These are phyloP conservation scores for Rachicladosporium sp. DNA, from an alignment of 2,329 filamentous ascomycete genomes.

Conservation along the genomic window DNA sequence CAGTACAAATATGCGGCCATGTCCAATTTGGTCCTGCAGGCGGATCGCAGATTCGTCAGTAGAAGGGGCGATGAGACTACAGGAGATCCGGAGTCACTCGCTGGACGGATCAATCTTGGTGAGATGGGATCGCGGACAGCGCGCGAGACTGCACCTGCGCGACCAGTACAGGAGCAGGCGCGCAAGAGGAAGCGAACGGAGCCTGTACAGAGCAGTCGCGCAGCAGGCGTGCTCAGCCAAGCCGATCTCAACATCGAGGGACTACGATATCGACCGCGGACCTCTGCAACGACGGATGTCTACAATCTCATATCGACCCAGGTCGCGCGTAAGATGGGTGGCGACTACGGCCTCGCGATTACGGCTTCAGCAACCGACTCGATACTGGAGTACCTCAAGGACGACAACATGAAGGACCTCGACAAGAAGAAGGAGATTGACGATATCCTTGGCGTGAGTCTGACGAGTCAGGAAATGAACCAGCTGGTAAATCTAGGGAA, in stretches of 20 bases:
- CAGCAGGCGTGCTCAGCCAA: conserved; percentile 67
- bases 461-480: conserved; percentile 87
- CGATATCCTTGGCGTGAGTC: conserved; percentile 71
- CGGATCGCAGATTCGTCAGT: conserved; percentile 89
- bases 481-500: conserved; percentile 92
- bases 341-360: conserved; percentile 84
- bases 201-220: conserved; percentile 50
- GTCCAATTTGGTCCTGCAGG: conserved; percentile 99
- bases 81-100: conserved; percentile 92
- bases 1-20: conserved; percentile 37
- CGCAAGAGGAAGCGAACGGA: conserved; percentile 73
- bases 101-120: conserved; percentile 79
- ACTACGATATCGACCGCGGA: conserved; percentile 81
- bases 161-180: conserved; percentile 49
- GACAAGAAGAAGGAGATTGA: conserved; percentile 98
- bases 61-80: conserved; percentile 89
- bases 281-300: conserved; percentile 77
- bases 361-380: conserved; percentile 90
- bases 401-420: conserved; percentile 89
- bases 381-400: conserved; percentile 81
- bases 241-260: conserved; percentile 82
- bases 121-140: conserved; percentile 86
- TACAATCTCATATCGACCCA: conserved; percentile 91
- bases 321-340: conserved; percentile 76
- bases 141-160: conserved; percentile 66